Evolutionary conservation across 2,329 filamentous ascomycete genomes (phyloP).

Genomic region (Dothidotthia symphoricarpi): DNA sequence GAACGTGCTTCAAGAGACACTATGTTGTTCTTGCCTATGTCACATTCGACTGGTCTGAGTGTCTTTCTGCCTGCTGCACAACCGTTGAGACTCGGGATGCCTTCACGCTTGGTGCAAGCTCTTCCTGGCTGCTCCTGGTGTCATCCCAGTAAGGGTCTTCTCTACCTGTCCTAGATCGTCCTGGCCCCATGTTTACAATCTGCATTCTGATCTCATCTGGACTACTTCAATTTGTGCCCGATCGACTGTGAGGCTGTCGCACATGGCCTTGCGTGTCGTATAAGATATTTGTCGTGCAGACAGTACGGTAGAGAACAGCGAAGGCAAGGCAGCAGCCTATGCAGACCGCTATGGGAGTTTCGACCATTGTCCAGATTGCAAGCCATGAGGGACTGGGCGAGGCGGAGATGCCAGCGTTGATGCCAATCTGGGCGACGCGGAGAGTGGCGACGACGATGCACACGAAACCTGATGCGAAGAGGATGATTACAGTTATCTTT

Average conservation of each 20-base stretch:
- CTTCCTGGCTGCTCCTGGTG: conserved; percentile 14
- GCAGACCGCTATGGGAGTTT: conserved; percentile 31
- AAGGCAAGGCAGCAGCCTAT: conserved; percentile 27
- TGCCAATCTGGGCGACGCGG: conserved; percentile 35
- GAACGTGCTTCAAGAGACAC: too few species aligned
- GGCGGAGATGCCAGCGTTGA: conserved; percentile 18
- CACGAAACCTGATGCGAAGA: conserved; percentile 25
- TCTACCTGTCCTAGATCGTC: neutral
- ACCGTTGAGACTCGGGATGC: conserved; percentile 4
- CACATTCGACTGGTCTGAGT: too few species aligned
- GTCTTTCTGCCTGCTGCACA: neutral
- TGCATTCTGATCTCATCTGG: conserved; percentile 2
- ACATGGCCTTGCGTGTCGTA: conserved; percentile 12
- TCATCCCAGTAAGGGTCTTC: conserved; percentile 8
- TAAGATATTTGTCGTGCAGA: conserved; percentile 9
- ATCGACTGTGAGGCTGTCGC: conserved; percentile 8
- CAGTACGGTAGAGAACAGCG: conserved; percentile 14
- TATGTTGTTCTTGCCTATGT: too few species aligned
- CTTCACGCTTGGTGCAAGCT: conserved; percentile 8
- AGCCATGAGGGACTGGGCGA: conserved; percentile 36
- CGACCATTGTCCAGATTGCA: conserved; percentile 38
- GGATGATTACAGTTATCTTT: conserved; percentile 35
- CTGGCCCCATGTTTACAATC: neutral
- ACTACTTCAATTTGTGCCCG: neutral
- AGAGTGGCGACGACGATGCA: conserved; percentile 24